Evolutionary conservation across 164 flowering plant genomes (phyloP).

Genomic region (Vitis rotundifolia): DNA sequence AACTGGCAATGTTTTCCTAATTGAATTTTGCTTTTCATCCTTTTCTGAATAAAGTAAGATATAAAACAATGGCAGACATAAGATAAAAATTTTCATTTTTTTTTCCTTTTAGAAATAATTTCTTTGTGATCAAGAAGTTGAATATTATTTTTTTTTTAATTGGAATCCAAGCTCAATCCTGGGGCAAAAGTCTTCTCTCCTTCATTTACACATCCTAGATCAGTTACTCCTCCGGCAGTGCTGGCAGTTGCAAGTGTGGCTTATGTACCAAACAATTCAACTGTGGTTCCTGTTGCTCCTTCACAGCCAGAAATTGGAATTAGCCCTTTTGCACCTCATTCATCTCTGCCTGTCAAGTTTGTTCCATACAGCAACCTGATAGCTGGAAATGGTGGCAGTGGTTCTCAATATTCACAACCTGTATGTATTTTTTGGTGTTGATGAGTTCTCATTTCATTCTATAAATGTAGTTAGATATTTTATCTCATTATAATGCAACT

Average conservation of each 20-base stretch:
- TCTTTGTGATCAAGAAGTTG: neutral
- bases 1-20: no score
- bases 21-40: no score
- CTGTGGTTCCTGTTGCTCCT: constrained; percentile 39
- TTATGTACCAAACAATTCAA: constrained; percentile 46
- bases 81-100: neutral
- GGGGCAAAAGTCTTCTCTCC: constrained; percentile 81
- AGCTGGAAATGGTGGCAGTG: constrained; percentile 47
- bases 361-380: constrained; percentile 44
- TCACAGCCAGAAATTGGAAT: constrained; percentile 51
- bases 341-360: constrained; percentile 55
- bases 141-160: constrained; percentile 2
- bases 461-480: neutral
- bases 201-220: constrained; percentile 32
- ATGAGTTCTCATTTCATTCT: neutral
- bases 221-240: constrained; percentile 37
- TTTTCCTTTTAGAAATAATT: neutral
- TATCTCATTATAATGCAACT: no score
- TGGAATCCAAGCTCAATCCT: constrained; percentile 89
- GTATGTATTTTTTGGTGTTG: constrained; percentile 38
- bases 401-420: constrained; percentile 53
- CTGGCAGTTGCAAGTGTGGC: constrained; percentile 33
- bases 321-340: constrained; percentile 39
- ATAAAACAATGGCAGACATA: neutral
- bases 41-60: no score